Evolutionary conservation across 2,329 filamentous ascomycete species (phyloP).

Genomic region (Fusarium cyanostomum): DNA sequence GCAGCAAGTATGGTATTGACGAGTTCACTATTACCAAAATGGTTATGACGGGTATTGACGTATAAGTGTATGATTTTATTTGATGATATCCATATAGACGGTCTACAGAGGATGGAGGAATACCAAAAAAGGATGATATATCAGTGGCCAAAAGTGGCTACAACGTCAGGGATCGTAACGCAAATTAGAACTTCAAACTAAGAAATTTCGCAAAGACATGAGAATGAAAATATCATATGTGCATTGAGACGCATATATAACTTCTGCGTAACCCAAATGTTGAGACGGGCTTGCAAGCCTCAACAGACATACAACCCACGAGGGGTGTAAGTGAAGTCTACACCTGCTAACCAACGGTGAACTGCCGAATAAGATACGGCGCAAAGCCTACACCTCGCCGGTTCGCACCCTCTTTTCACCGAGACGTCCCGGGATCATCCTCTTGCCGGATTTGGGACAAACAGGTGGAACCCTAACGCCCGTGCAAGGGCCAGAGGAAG

Average conservation of each 20-base stretch:
- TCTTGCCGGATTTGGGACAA: neutral
- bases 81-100: constrained; percentile 5
- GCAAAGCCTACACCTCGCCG: neutral
- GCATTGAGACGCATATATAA: neutral
- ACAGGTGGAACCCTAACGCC: constrained; percentile 2
- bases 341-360: neutral
- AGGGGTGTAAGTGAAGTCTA: neutral
- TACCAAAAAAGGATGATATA: constrained; percentile 30
- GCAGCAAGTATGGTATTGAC: constrained; percentile 75
- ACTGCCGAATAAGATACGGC: neutral
- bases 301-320: neutral
- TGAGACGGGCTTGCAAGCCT: neutral
- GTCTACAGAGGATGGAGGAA: constrained; percentile 22
- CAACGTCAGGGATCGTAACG: neutral
- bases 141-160: constrained; percentile 1
- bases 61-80: constrained; percentile 13
- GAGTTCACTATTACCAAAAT: constrained; percentile 78
- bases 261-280: neutral
- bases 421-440: neutral
- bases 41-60: constrained; percentile 45
- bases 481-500: neutral
- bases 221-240: no score
- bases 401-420: neutral
- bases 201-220: no score
- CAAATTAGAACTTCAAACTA: neutral